These are phyloP conservation scores for Oryza australiensis DNA, from an alignment of 176 grass and related monocot genomes.

Conservation along the genomic window DNA sequence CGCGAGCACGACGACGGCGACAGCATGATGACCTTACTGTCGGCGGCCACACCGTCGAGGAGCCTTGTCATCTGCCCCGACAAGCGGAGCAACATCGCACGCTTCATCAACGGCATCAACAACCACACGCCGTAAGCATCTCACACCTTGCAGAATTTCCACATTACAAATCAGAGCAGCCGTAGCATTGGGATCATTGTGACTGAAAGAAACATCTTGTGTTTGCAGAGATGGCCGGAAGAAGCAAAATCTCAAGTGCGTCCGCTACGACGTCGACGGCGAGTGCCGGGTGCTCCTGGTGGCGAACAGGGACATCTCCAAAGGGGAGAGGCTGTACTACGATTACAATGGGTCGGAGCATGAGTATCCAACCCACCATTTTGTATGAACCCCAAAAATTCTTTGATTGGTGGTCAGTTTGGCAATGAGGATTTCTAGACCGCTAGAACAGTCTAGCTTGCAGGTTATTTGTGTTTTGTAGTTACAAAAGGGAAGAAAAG, in stretches of 20 bases:
- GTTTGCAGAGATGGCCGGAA: conserved; percentile 75
- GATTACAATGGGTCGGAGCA: conserved; percentile 90
- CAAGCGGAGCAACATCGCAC: conserved; percentile 82
- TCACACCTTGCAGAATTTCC: neutral
- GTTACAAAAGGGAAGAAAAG: neutral
- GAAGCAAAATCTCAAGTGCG: conserved; percentile 99
- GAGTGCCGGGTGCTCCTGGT: conserved; percentile 81
- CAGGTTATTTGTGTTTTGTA: conserved; percentile 4
- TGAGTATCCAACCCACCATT: conserved; percentile 97
- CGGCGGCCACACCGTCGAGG: conserved; percentile 39
- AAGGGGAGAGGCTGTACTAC: conserved; percentile 93
- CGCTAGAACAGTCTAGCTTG: neutral
- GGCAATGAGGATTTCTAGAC: neutral
- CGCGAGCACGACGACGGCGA: conserved; percentile 88
- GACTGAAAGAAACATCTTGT: neutral
- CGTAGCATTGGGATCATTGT: neutral
- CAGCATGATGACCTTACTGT: conserved; percentile 97
- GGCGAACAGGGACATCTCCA: conserved; percentile 78
- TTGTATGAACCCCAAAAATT: conserved; percentile 53
- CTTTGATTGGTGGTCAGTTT: neutral
- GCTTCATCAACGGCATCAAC: conserved; percentile 97
- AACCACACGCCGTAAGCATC: conserved; percentile 68
- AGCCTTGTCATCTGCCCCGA: conserved; percentile 95
- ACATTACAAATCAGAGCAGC: neutral
- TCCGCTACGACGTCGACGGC: conserved; percentile 60